Percentiles rank a stretch among this genome's conserved stretches.
Conservation (phyloP, 1,139 yeast species). For the Candida frijolesensis region DNA sequence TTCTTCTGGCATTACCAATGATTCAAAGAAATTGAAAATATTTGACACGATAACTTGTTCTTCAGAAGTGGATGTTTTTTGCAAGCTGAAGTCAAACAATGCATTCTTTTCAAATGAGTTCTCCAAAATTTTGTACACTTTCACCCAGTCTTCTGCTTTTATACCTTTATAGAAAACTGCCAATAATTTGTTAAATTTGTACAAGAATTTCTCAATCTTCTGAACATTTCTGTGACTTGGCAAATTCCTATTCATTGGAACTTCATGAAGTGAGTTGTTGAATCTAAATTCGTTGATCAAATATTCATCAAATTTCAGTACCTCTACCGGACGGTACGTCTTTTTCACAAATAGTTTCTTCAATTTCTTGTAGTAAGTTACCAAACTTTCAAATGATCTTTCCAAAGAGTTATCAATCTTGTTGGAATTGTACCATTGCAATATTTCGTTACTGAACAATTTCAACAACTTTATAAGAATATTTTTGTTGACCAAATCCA, state of each 20-base stretch:
- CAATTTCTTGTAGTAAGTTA: constrained; percentile 63
- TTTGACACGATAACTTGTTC: constrained; percentile 68
- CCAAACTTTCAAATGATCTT: constrained; percentile 50
- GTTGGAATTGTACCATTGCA: constrained; percentile 69
- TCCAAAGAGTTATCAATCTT: constrained; percentile 45
- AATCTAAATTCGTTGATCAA: constrained; percentile 43
- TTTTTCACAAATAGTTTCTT: constrained; percentile 77
- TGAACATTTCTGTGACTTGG: constrained; percentile 49
- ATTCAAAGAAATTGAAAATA: constrained; percentile 68
- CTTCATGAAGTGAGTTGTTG: constrained; percentile 45
- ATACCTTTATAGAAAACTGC: constrained; percentile 62
- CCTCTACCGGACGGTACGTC: constrained; percentile 67
- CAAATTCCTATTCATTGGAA: constrained; percentile 50
- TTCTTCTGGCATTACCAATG: constrained; percentile 50
- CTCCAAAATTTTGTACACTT: constrained; percentile 73
- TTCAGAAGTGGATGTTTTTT: constrained; percentile 43
- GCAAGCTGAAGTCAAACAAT: constrained; percentile 59
- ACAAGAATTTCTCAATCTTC: constrained; percentile 59
- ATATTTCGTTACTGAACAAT: constrained; percentile 66
- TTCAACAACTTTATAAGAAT: constrained; percentile 68
- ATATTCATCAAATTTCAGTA: constrained; percentile 42
- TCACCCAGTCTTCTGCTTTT: constrained; percentile 77
- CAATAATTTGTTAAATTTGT: constrained; percentile 64
- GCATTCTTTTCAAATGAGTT: constrained; percentile 55
- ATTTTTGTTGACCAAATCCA: constrained; percentile 62